Conservation (phyloP, 306 rosid species). For the Vicia faba region DNA sequence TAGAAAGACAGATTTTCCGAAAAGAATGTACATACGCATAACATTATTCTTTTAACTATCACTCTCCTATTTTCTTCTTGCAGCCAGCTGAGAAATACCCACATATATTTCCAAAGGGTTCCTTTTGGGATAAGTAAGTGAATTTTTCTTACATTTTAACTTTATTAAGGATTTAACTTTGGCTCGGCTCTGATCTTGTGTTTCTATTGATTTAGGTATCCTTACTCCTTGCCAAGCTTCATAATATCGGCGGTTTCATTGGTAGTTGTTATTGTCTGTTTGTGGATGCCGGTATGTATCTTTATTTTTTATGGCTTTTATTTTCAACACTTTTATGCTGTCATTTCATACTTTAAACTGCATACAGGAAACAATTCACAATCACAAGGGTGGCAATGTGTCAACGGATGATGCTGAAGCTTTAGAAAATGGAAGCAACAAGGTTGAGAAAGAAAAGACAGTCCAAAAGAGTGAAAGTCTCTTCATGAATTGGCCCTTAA, state of each 20-base stretch:
- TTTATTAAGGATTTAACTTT: background rate
- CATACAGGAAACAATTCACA: constrained; percentile 83
- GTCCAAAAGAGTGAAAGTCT: constrained; percentile 51
- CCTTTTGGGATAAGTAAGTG: constrained; percentile 21
- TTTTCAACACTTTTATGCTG: background rate
- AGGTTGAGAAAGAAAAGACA: constrained; percentile 28
- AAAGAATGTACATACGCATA: too few species aligned
- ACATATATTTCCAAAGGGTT: constrained; percentile 7
- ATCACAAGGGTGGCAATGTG: constrained; percentile 38
- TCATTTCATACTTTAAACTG: constrained; percentile 1
- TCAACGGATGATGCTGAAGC: constrained; percentile 45
- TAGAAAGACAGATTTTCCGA: too few species aligned
- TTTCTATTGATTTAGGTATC: constrained; percentile 38
- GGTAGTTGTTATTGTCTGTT: constrained; percentile 35
- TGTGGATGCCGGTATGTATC: constrained; percentile 55
- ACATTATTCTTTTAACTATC: too few species aligned
- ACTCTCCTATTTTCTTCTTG: background rate
- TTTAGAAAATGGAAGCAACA: constrained; percentile 48
- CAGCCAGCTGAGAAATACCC: constrained; percentile 23
- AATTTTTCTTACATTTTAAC: background rate
- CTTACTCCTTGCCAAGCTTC: constrained; percentile 48
- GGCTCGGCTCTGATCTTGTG: background rate
- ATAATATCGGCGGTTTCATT: constrained; percentile 40
- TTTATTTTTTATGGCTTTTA: background rate
- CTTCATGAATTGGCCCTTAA: constrained; percentile 76